phyloP scores from a whole-genome alignment of 164 flowering plant species.

The Malania oleifera region DNA sequence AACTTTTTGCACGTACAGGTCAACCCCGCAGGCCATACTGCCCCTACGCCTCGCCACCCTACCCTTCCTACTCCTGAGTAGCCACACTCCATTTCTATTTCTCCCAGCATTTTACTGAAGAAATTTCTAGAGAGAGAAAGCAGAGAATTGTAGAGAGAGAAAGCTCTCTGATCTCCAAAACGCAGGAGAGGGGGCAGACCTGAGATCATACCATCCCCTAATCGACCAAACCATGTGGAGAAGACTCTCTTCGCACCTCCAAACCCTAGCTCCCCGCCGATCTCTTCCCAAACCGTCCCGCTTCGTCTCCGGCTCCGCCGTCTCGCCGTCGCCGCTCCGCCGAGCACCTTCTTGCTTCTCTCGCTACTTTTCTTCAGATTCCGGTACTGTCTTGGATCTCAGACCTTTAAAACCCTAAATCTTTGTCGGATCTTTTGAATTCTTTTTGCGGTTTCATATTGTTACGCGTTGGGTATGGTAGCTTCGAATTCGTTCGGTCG shows the following conservation, averaged over 20 bases:
- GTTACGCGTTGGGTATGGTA: background rate
- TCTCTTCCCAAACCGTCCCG: slow-evolving; percentile 18
- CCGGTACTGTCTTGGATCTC: slow-evolving; percentile 30
- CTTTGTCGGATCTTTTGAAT: background rate
- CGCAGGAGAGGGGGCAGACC: slow-evolving; percentile 20
- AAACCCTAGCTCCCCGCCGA: slow-evolving; percentile 38
- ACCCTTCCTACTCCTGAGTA: too few species aligned
- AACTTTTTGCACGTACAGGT: too few species aligned
- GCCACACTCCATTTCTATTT: too few species aligned
- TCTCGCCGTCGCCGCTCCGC: slow-evolving; percentile 22
- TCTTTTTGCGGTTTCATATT: too few species aligned
- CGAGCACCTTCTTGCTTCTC: slow-evolving; percentile 28
- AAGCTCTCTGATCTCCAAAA: background rate
- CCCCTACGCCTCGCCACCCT: too few species aligned
- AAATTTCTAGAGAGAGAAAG: background rate
- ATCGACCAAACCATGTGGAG: slow-evolving; percentile 49
- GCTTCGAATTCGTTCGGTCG: background rate
- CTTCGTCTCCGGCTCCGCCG: slow-evolving; percentile 7
- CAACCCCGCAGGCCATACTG: too few species aligned
- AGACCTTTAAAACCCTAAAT: background rate
- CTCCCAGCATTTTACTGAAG: too few species aligned
- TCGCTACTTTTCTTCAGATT: slow-evolving; percentile 32
- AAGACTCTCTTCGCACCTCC: slow-evolving; percentile 45
- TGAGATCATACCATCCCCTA: slow-evolving; percentile 16
- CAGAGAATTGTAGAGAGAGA: background rate